Evolutionary conservation across 2,329 filamentous ascomycete species (phyloP).

Genomic region (Arthrobotrys entomopaga): DNA sequence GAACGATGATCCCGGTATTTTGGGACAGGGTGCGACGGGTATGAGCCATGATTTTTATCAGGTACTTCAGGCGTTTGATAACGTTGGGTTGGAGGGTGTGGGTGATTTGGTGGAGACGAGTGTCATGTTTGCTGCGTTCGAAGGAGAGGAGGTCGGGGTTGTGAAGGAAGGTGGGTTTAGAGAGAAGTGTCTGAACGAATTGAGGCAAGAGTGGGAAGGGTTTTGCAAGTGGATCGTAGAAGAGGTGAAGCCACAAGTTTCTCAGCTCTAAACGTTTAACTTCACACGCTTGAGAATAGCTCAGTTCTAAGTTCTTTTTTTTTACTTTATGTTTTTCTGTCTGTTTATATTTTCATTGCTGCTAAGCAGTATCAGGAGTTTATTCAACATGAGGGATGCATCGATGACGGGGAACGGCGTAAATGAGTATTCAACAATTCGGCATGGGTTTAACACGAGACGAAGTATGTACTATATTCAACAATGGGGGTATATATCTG

Average conservation of each 20-base stretch:
- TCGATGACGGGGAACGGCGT: slow-evolving; percentile 19
- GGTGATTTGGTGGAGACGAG: slow-evolving; percentile 92
- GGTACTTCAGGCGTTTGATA: slow-evolving; percentile 88
- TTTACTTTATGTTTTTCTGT: background rate
- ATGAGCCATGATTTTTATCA: slow-evolving; percentile 97
- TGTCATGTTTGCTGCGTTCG: slow-evolving; percentile 86
- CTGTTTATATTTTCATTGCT: background rate
- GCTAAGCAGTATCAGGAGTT: slow-evolving; percentile 15
- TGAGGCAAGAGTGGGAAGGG: slow-evolving; percentile 83
- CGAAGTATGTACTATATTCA: slow-evolving; percentile 40
- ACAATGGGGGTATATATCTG: slow-evolving; percentile 19
- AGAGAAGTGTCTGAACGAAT: slow-evolving; percentile 78
- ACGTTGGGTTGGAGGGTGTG: slow-evolving; percentile 85
- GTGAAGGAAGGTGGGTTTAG: slow-evolving; percentile 79
- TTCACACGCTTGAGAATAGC: background rate
- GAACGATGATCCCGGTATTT: slow-evolving; percentile 90
- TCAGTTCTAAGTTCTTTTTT: background rate
- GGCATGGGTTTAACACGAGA: slow-evolving; percentile 25
- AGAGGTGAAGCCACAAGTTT: slow-evolving; percentile 37
- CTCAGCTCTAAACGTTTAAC: slow-evolving; percentile 25
- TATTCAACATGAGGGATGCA: slow-evolving; percentile 45
- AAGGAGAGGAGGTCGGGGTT: slow-evolving; percentile 81
- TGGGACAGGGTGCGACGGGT: slow-evolving; percentile 82
- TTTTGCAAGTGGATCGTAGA: slow-evolving; percentile 83
- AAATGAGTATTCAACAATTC: slow-evolving; percentile 34